Base-by-base conservation (phyloP, 2,329 filamentous ascomycete species). In the Leptographium flavum region DNA sequence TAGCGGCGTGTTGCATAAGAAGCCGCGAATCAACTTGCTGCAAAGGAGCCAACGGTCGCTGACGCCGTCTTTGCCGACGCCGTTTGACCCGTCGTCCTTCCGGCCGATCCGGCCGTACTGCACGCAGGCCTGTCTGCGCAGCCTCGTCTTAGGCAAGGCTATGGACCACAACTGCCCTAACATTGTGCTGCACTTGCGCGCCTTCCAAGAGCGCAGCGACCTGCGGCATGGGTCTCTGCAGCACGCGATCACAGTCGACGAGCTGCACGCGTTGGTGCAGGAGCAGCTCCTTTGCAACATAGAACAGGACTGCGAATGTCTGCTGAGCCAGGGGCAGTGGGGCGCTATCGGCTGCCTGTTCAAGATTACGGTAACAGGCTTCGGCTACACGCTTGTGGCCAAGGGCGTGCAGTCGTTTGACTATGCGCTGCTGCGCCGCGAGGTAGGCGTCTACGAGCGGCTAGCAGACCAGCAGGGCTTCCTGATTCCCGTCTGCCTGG, bases 371-470 rank as follows among this genome's bases (percentile, higher is more conserved):
- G 22, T 49, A 17, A 38, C 45, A 17, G 45, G 42, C 11, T 51
- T 43, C 45, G 47, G 49, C 11, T 51, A 51, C 32, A 51, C 49
- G 33, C 33, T 51, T 43, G 49, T 51, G 1, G 47, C 36, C 42
- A 49, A 49, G 43, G 47, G 49, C 30, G 45, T 40, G 5, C 25
- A 40, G 25, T 14, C 27, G 27, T 31, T 19, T 21, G 15, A 40
- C 39, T 10, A n/a, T 15, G 3, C 5, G 9, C 25, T 9, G 4
- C 39, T 40, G 25, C 25, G 22, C 5, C 39, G 25, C 35, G 46
- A 52, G 41, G 28, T 25, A 11, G 17, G 10, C 13, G 39, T 50
- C 5, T 50, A 50, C 37, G 37, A 31, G 25, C 38, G 9, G 21
- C 44, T 48, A 22, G 30, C 36, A 8, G 33, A 31, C 9, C 46